Percentiles rank a stretch among this genome's conserved stretches.
Conservation (phyloP, 768 basidiomycete genomes). For the Collybiopsis confluens region DNA sequence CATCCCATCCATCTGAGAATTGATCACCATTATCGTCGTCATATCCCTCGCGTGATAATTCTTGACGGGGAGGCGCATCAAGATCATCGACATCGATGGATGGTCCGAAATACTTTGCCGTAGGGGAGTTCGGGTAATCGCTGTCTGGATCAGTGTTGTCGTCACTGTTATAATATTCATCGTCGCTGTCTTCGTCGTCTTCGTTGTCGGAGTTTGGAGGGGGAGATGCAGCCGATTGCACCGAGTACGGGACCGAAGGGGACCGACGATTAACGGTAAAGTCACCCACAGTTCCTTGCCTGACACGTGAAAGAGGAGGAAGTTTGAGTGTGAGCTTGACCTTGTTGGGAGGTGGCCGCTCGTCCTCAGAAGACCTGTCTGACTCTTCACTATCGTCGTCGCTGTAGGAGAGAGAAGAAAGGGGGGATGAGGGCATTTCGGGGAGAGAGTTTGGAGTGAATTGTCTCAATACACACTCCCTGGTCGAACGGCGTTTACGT, state of each 20-base stretch:
- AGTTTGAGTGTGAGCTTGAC: constrained; percentile 63
- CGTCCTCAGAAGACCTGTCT: constrained; percentile 33
- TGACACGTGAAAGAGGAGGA: constrained; percentile 24
- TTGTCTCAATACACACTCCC: constrained; percentile 22
- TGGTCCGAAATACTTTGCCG: background rate
- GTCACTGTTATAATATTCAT: background rate
- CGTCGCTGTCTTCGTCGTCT: background rate
- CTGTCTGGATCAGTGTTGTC: background rate
- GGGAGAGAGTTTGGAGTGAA: background rate
- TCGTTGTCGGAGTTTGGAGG: constrained; percentile 70
- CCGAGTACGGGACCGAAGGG: constrained; percentile 45
- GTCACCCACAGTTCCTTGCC: background rate
- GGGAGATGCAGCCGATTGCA: constrained; percentile 45
- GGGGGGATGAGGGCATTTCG: background rate
- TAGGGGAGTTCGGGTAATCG: background rate
- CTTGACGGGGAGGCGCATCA: background rate
- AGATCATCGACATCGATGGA: constrained; percentile 1
- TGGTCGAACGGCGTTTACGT: constrained; percentile 24
- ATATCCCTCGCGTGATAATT: background rate
- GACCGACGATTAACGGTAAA: constrained; percentile 31
- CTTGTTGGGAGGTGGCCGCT: constrained; percentile 49
- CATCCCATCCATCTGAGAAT: background rate
- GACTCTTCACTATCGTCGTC: constrained; percentile 12
- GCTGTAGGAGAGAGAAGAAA: background rate
- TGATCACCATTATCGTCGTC: background rate